Evolutionary conservation across 768 basidiomycete species (phyloP), one percentile per base, ranked within the genome.

Genomic region (Cubamyces lactineus): DNA sequence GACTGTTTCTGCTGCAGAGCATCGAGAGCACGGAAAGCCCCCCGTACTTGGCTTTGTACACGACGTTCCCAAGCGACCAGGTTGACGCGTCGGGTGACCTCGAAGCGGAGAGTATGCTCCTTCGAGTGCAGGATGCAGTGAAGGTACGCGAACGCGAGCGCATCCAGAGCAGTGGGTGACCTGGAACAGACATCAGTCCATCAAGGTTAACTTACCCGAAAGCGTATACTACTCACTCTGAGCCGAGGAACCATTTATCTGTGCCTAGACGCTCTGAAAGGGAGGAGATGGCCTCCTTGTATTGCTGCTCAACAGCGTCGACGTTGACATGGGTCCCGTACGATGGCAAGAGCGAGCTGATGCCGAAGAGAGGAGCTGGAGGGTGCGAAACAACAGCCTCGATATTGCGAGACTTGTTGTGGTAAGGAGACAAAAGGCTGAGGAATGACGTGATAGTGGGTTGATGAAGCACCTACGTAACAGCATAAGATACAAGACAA

Each of bases 211-310:
- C n/a, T n/a, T 7, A 13, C 7, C 23, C 8, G 5, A 47, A 49
- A 38, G 21, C 24, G 6, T 8, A 50, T 2, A 63, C 46, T 66
- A 68, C 82, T 50, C 70, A 92, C 92, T 74, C 75, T 13, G 91
- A 93, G 40, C 80, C 86, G 2, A 94, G 81, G 75, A 94, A 89
- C 92, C 92, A 94, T 63, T 82, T 84, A 69, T 93, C 88, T 2
- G 82, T 84, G 24, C 86, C 88, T 1, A 94, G 81, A 23, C 91
- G 83, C 64, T 89, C 88, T 0, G 89, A 88, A 30, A 94, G 81
- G 1, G 91, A 82, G 1, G 81, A 71, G 19, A 93, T 85, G 16
- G 91, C 91, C 49, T 91, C 89, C 21, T 79, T 77, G 72, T 90
- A 94, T 66, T 83, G 82, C 16, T 80, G 74, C 53, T 84, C 76